Conservation (phyloP, 1,139 yeast genomes). For the Diutina mesorugosa region DNA sequence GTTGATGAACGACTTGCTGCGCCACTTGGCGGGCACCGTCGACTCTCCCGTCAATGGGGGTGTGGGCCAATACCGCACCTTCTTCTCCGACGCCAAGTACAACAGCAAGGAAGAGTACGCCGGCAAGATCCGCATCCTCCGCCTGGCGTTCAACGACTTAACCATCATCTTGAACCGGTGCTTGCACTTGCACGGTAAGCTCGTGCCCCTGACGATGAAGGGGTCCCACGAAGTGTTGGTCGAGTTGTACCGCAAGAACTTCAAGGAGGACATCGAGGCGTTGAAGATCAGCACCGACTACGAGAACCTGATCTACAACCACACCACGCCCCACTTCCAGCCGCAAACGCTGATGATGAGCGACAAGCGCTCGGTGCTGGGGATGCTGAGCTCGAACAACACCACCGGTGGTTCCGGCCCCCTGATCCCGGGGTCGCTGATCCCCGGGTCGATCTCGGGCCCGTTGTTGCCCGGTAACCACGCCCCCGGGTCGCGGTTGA, state of each 20-base stretch:
- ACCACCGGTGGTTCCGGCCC: background rate
- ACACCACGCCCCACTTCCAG: constrained; percentile 1
- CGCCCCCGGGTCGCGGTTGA: background rate
- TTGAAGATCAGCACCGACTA: constrained; percentile 23
- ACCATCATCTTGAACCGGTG: constrained; percentile 55
- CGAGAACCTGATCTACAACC: constrained; percentile 7
- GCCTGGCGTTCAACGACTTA: constrained; percentile 57
- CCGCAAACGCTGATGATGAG: background rate
- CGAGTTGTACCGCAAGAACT: constrained; percentile 54
- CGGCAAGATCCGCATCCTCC: constrained; percentile 36
- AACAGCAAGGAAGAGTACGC: constrained; percentile 27
- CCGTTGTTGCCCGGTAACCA: background rate
- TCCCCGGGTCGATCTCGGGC: background rate
- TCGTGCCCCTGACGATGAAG: constrained; percentile 45
- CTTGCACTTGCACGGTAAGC: constrained; percentile 53
- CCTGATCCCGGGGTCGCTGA: background rate
- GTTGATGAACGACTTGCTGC: constrained; percentile 54
- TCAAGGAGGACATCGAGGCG: constrained; percentile 45
- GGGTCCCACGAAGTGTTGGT: constrained; percentile 57
- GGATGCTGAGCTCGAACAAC: background rate
- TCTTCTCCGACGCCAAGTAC: constrained; percentile 36
- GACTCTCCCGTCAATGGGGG: constrained; percentile 94
- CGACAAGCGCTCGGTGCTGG: constrained; percentile 1
- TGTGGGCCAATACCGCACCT: constrained; percentile 68
- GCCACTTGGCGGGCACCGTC: constrained; percentile 77